phyloP scores from a whole-genome alignment of 2,329 filamentous ascomycete genomes.

The Pseudogymnoascus sp. region DNA sequence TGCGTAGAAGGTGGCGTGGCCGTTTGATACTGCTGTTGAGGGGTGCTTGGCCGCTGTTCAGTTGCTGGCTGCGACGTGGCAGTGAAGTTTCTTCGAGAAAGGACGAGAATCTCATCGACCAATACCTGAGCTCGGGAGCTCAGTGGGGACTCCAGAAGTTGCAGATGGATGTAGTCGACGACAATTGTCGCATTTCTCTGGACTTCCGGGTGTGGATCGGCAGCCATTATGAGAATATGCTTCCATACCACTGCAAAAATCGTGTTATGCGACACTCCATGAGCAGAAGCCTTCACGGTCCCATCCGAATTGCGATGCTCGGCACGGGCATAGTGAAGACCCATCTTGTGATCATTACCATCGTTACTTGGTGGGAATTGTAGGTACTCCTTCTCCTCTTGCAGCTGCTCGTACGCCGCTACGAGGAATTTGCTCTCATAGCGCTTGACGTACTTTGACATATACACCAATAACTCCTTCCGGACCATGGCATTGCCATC shows the following conservation, averaged over 20 bases:
- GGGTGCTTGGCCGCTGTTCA: conserved; percentile 25
- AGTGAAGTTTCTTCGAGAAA: conserved; percentile 39
- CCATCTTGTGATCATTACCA: conserved; percentile 51
- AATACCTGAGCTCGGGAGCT: conserved; percentile 60
- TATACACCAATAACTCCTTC: conserved; percentile 86
- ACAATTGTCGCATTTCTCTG: conserved; percentile 77
- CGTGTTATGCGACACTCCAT: conserved; percentile 70
- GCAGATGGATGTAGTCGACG: conserved; percentile 75
- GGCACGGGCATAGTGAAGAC: conserved; percentile 51
- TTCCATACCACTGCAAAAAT: conserved; percentile 94
- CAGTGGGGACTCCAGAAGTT: conserved; percentile 68
- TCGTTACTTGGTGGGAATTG: conserved; percentile 47
- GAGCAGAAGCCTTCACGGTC: conserved; percentile 46
- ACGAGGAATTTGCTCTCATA: conserved; percentile 92
- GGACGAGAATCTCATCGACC: conserved; percentile 63
- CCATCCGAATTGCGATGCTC: conserved; percentile 50
- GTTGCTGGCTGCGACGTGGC: conserved; percentile 19
- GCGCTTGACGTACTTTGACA: conserved; percentile 81
- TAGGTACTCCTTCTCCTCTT: conserved; percentile 70
- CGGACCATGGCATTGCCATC: conserved; percentile 93
- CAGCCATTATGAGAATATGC: conserved; percentile 78
- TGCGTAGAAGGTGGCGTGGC: conserved; percentile 40
- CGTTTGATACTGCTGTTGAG: conserved; percentile 21
- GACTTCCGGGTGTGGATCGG: conserved; percentile 91
- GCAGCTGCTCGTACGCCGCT: conserved; percentile 80